Base-by-base conservation (phyloP, 331 rosid species). In the Rhamnella rubrinervis region DNA sequence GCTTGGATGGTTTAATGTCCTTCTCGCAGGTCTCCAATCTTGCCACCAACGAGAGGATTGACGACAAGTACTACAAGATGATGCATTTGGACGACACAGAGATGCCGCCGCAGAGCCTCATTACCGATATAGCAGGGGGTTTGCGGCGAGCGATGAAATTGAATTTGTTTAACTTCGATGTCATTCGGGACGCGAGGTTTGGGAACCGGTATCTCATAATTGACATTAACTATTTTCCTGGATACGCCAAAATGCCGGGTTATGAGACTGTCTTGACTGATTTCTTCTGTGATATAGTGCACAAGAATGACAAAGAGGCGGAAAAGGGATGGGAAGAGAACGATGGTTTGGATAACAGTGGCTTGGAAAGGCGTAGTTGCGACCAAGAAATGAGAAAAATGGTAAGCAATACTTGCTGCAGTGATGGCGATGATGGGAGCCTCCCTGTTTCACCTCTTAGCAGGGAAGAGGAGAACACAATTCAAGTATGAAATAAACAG, bases 171-270 rank as follows among this genome's bases (percentile, higher is more conserved):
- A 93, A 93, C 62, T 93, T 93, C n/a, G 98, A 93, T 65, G 92
- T 93, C 51, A 90, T 93, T 50, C 70, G 98, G 60, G 98, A 93
- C 55, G 79, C 96, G 2, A 80, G 90, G 71, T 84, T 52, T 57
- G 91, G 87, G 44, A 85, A 86, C 39, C 89, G 96, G 21, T 90
- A 93, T 59, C 86, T 93, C 66, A 93, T 93, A 41, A 83, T 93
- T 65, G 98, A 93, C 80, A 93, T 93, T 19, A 93, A 93, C 63
- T 93, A 93, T 67, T 93, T 93, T 75, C 98, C 98, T 10, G 98
- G 98, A 59, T 93, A 90, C 61, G 98, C 98, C 18, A 93, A 93
- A 82, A 88, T 93, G 98, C 98, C 97, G 1, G 87, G 91, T 6
- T 93, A 93, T 23, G 98, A 93, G 84, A 78, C 71, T 20, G 78